Evolutionary conservation across 768 basidiomycete genomes (phyloP).

Genomic region (Mycena kentingensis): DNA sequence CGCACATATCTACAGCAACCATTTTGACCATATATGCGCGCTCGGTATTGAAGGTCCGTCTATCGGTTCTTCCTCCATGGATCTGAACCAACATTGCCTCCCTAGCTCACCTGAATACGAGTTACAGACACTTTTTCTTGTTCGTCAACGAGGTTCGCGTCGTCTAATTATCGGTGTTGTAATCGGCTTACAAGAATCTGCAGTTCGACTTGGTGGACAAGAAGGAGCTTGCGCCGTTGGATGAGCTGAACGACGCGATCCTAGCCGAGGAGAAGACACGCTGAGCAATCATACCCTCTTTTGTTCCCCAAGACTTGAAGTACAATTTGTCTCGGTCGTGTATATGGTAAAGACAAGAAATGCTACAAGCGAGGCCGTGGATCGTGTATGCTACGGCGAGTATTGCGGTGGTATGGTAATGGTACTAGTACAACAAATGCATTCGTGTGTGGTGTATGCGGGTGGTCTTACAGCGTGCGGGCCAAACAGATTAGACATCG

Average conservation of each 20-base stretch:
- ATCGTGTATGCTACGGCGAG: constrained; percentile 22
- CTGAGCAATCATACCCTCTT: constrained; percentile 21
- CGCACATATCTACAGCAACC: constrained; percentile 98
- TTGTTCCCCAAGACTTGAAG: neutral
- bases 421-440: constrained; percentile 8
- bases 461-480: constrained; percentile 18
- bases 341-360: constrained; percentile 18
- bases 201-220: constrained; percentile 95
- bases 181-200: constrained; percentile 16
- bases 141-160: constrained; percentile 87
- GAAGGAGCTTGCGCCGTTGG: constrained; percentile 92
- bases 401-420: constrained; percentile 9
- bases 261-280: constrained; percentile 53
- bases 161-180: neutral
- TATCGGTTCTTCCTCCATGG: neutral
- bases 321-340: constrained; percentile 12
- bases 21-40: constrained; percentile 98
- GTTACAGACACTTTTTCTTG: constrained; percentile 96
- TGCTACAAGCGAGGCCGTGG: constrained; percentile 15
- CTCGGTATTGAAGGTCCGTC: constrained; percentile 91
- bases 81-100: constrained; percentile 3
- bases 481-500: constrained; percentile 10
- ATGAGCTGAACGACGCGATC: constrained; percentile 94
- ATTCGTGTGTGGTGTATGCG: constrained; percentile 21
- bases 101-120: constrained; percentile 95